These are phyloP conservation scores for Physcomitrium patens DNA, from an alignment of 225 moss, liverwort and hornwort genomes.

Conservation along the genomic window DNA sequence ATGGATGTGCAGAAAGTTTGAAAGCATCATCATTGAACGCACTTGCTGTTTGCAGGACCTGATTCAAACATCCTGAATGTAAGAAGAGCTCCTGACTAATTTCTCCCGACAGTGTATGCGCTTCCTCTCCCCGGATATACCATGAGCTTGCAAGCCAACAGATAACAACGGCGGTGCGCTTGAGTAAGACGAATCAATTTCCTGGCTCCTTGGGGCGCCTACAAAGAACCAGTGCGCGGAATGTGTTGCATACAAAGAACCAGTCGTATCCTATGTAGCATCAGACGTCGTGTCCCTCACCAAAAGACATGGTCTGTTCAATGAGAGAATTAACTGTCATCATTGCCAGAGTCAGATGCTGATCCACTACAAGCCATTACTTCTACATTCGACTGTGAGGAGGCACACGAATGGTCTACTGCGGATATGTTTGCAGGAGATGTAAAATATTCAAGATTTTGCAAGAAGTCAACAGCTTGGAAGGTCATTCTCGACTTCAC, in stretches of 20 bases:
- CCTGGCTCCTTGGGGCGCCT: slow-evolving; percentile 5
- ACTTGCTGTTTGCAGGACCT: slow-evolving; percentile 16
- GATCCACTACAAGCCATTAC: slow-evolving; percentile 5
- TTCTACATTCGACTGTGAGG: slow-evolving; percentile 8
- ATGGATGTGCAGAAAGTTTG: slow-evolving; percentile 12
- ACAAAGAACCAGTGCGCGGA: slow-evolving; percentile 16
- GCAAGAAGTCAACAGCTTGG: slow-evolving; percentile 3
- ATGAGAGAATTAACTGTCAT: neutral
- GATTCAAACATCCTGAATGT: slow-evolving; percentile 30
- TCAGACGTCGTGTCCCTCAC: neutral
- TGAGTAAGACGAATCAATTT: slow-evolving; percentile 9
- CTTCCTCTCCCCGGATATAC: slow-evolving; percentile 10
- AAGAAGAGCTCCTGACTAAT: slow-evolving; percentile 14
- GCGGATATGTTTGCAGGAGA: slow-evolving; percentile 13
- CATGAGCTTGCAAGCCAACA: slow-evolving; percentile 10
- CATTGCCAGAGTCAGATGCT: slow-evolving; percentile 20
- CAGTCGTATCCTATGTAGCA: slow-evolving; percentile 1
- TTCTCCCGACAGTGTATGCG: neutral
- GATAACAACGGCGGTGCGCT: slow-evolving; percentile 11
- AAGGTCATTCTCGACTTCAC: neutral
- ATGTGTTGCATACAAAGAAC: slow-evolving; percentile 13
- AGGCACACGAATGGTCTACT: neutral
- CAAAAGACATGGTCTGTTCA: neutral
- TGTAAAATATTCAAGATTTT: slow-evolving; percentile 19
- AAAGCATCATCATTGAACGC: slow-evolving; percentile 13